Evolutionary conservation across 2,329 filamentous ascomycete species (phyloP), one percentile per base, ranked within the genome.

Genomic region (Aureobasidium vineae): DNA sequence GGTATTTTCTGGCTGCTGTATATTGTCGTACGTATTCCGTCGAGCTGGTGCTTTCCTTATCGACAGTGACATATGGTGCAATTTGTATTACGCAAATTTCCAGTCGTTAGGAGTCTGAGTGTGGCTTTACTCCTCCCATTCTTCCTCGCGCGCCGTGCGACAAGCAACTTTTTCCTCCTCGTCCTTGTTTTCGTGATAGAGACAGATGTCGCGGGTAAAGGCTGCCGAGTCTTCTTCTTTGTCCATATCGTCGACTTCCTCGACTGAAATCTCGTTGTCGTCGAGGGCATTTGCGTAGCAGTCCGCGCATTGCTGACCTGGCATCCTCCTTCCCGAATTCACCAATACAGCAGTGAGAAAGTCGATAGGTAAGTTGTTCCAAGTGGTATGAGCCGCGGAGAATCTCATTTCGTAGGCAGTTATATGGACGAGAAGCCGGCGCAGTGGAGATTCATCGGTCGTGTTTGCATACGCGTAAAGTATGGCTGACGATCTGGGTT

Each of bases 131-230:
- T n/a, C n/a, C n/a, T n/a, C n/a, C n/a, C n/a, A n/a, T n/a, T n/a
- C n/a, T 15, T 23, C 16, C 31, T 63, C 43, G 33, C 31, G 43
- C 31, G 50, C 23, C 13, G 23, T 23, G 15, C 26, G 21, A 31
- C 60, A 63, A 13, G 47, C 36, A 2, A 49, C 6, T 5, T 36
- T 21, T 19, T 63, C 60, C 7, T 52, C 47, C 2, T 31, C 33
- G 21, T 63, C 33, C 2, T 40, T 52, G 6, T 63, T 45, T 19
- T 52, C 45, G 36, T 63, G 60, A 16, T 50, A 63, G 45, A 63
- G 31, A 8, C 59, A 63, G 1, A 38, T 4, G 28, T 63, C 33
- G 11, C 5, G 15, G 0, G 28, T 5, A 23, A 13, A 63, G 5
- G 59, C 31, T 15, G 57, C 7, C 2, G 11, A 1, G 19, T 61